Percentiles rank a stretch among this genome's conserved stretches.
Evolutionary conservation across 108 stramenopile species (phyloP).

Genomic region (Nitzschia sp.): DNA sequence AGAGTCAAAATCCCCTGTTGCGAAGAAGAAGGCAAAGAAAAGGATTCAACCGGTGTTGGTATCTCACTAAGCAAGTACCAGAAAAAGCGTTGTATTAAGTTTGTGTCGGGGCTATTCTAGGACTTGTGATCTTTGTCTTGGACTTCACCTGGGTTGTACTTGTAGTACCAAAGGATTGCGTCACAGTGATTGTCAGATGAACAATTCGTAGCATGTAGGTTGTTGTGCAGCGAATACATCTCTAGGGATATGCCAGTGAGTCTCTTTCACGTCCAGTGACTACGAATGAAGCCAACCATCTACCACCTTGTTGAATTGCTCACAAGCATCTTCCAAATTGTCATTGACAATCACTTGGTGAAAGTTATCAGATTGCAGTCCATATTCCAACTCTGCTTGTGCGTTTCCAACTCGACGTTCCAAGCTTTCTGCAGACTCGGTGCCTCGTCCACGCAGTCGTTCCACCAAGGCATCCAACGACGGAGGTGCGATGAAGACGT

Average conservation of each 20-base stretch:
- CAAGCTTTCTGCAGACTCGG: constrained; percentile 82
- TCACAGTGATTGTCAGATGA: too few relatives aligned
- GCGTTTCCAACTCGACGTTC: constrained; percentile 77
- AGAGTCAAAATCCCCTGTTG: too few relatives aligned
- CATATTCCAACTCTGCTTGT: constrained; percentile 82
- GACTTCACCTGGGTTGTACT: too few relatives aligned
- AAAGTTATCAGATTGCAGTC: constrained; percentile 59
- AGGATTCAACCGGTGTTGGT: constrained; percentile 29
- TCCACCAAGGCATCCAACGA: constrained; percentile 76
- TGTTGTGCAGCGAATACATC: too few relatives aligned
- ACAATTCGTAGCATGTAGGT: too few relatives aligned
- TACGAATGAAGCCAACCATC: constrained; percentile 39
- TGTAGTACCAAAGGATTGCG: too few relatives aligned
- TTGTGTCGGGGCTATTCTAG: too few relatives aligned
- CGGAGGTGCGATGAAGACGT: constrained; percentile 93
- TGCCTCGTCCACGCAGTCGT: constrained; percentile 77
- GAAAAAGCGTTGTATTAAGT: too few relatives aligned
- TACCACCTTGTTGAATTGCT: constrained; percentile 45
- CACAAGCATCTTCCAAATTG: constrained; percentile 70
- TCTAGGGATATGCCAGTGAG: too few relatives aligned
- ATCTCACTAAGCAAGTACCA: not conserved
- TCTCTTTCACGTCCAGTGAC: not conserved
- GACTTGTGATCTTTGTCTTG: too few relatives aligned
- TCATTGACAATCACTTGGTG: constrained; percentile 85
- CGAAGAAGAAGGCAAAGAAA: constrained; percentile 40